phyloP scores from a whole-genome alignment of 148 eudicot species.

The Salicornia ramosissima region DNA sequence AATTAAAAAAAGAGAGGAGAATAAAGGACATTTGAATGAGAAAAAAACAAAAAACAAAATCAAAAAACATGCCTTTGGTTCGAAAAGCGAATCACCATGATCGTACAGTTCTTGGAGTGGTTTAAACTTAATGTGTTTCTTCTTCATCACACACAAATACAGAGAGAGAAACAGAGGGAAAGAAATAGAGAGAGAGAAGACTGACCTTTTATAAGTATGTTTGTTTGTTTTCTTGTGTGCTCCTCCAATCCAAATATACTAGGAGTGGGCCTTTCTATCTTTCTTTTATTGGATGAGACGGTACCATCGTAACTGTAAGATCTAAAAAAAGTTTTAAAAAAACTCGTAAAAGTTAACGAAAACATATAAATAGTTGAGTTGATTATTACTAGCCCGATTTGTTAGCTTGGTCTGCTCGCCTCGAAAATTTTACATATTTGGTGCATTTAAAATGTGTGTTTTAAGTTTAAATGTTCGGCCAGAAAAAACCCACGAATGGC shows the following conservation, averaged over 20 bases:
- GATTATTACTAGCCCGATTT: no score
- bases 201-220: constrained; percentile 10
- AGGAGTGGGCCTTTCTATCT: not conserved
- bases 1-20: not conserved
- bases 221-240: not conserved
- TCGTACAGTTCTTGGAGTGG: constrained; percentile 6
- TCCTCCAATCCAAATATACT: constrained; percentile 19
- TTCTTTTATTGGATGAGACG: no score
- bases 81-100: constrained; percentile 4
- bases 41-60: not conserved
- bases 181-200: not conserved
- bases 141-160: constrained; percentile 1
- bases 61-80: constrained; percentile 21
- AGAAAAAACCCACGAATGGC: no score
- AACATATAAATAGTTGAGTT: no score
- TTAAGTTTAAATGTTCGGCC: no score
- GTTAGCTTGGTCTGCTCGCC: no score
- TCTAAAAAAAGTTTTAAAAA: no score
- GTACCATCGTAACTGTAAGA: no score
- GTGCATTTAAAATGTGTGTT: no score
- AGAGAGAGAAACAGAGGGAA: constrained; percentile 1
- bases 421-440: no score
- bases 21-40: no score
- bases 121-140: constrained; percentile 11
- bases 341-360: no score